Conservation (phyloP, 345 rosid genomes). For the Salix caprea region DNA sequence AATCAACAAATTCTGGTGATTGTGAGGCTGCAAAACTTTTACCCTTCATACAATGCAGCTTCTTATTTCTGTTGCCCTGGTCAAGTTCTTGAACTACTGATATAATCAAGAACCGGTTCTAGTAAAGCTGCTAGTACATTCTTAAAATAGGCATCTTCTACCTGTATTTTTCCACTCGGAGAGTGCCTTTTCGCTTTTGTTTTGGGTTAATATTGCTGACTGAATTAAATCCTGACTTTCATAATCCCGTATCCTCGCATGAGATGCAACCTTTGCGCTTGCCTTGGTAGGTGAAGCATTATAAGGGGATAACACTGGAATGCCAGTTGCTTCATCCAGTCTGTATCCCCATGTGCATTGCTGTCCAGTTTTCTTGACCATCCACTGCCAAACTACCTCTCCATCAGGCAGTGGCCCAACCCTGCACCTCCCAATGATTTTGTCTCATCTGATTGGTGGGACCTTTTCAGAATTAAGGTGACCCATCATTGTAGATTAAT, state of each 20-base stretch:
- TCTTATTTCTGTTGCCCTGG: not conserved
- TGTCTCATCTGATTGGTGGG: conserved; percentile 12
- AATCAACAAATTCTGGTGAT: not conserved
- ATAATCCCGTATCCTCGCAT: not conserved
- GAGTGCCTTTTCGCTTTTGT: not conserved
- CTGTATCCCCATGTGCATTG: conserved; percentile 21
- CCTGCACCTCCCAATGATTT: conserved; percentile 9
- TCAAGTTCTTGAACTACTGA: not conserved
- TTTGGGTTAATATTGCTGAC: not conserved
- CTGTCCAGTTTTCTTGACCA: conserved; percentile 12
- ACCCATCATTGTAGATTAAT: conserved; percentile 22
- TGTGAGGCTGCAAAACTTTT: not conserved
- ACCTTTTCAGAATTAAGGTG: conserved; percentile 9
- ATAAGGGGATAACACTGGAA: conserved; percentile 11
- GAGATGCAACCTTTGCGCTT: not conserved
- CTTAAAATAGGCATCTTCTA: not conserved
- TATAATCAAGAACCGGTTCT: not conserved
- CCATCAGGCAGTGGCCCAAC: conserved; percentile 27
- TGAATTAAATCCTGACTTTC: conserved; percentile 1
- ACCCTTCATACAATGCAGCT: not conserved
- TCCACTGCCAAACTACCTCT: conserved; percentile 13
- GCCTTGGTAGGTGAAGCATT: conserved; percentile 37
- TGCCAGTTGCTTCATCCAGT: conserved; percentile 16
- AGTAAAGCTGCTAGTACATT: not conserved
- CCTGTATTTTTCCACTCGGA: not conserved